Conservation (phyloP, 2,329 filamentous ascomycete species). For the Talaromyces rugulosus region DNA sequence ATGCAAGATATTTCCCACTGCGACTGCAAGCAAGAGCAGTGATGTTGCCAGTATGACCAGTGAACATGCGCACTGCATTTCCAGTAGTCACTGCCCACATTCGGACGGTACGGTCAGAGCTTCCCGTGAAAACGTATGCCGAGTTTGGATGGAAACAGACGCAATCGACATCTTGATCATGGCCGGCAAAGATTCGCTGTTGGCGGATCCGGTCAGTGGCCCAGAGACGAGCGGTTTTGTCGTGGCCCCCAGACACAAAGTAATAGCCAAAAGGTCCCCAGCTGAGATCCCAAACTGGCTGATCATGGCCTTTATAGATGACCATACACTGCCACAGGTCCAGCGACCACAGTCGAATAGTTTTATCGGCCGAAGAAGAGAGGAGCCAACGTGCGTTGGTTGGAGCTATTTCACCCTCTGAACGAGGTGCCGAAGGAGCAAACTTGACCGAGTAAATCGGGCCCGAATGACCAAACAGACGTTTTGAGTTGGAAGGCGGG, state of each 20-base stretch:
- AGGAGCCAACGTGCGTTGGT: slow-evolving; percentile 71
- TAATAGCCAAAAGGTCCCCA: slow-evolving; percentile 96
- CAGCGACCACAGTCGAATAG: slow-evolving; percentile 86
- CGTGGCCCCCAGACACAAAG: slow-evolving; percentile 81
- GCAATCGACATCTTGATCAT: slow-evolving; percentile 87
- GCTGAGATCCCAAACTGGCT: slow-evolving; percentile 79
- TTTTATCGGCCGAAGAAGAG: slow-evolving; percentile 81
- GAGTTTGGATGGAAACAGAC: slow-evolving; percentile 95
- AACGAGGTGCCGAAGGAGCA: slow-evolving; percentile 61
- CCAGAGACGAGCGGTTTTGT: slow-evolving; percentile 88
- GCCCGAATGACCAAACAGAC: slow-evolving; percentile 80
- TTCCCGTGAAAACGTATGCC: slow-evolving; percentile 88
- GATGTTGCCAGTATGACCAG: slow-evolving; percentile 83
- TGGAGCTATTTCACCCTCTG: slow-evolving; percentile 48
- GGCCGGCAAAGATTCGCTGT: slow-evolving; percentile 81
- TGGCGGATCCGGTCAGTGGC: slow-evolving; percentile 88
- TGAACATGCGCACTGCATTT: slow-evolving; percentile 83
- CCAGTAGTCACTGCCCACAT: slow-evolving; percentile 97
- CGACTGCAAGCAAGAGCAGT: slow-evolving; percentile 80
- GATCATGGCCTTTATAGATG: slow-evolving; percentile 88
- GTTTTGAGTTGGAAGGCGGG: slow-evolving; percentile 67
- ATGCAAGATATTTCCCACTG: slow-evolving; percentile 86
- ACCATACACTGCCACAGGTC: slow-evolving; percentile 91
- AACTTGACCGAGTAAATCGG: slow-evolving; percentile 89
- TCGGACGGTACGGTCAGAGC: slow-evolving; percentile 85